These are phyloP conservation scores for Blepharisma japonicum DNA, from an alignment of 73 alveolate genomes.

Conservation along the genomic window DNA sequence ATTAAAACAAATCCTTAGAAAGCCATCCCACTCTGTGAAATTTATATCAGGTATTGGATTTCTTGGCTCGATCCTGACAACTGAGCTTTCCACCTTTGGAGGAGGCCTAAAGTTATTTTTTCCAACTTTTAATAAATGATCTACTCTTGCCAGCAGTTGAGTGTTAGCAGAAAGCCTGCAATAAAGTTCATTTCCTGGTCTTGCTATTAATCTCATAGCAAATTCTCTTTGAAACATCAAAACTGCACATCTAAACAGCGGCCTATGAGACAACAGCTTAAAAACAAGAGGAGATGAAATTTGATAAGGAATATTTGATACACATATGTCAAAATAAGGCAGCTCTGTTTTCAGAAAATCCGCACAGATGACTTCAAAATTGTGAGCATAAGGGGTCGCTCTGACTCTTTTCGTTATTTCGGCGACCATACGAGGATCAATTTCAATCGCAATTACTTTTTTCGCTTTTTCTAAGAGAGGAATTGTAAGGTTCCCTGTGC, in stretches of 20 bases:
- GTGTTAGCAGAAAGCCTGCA: conserved; percentile 96
- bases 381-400: conserved; percentile 78
- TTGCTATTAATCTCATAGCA: conserved; percentile 98
- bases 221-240: conserved; percentile 97
- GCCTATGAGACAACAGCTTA: conserved; percentile 93
- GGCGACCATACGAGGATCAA: conserved; percentile 81
- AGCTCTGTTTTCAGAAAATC: conserved; percentile 90
- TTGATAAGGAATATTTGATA: conserved; percentile 97
- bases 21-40: conserved; percentile 98
- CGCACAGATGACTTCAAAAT: conserved; percentile 89
- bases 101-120: conserved; percentile 98
- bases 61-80: conserved; percentile 95
- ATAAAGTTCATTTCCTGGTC: conserved; percentile 96
- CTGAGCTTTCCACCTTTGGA: conserved; percentile 98
- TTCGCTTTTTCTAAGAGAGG: conserved; percentile 87
- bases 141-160: conserved; percentile 91
- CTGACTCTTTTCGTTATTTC: conserved; percentile 93
- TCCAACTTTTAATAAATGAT: conserved; percentile 94
- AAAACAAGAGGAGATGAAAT: conserved; percentile 97
- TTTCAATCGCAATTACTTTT: conserved; percentile 94
- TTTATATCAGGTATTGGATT: conserved; percentile 92
- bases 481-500: conserved; percentile 97
- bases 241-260: conserved; percentile 95
- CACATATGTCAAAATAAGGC: conserved; percentile 98
- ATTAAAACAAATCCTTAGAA: conserved; percentile 92